Base-by-base conservation (phyloP, 2,329 filamentous ascomycete genomes). In the Colletotrichum sp. region DNA sequence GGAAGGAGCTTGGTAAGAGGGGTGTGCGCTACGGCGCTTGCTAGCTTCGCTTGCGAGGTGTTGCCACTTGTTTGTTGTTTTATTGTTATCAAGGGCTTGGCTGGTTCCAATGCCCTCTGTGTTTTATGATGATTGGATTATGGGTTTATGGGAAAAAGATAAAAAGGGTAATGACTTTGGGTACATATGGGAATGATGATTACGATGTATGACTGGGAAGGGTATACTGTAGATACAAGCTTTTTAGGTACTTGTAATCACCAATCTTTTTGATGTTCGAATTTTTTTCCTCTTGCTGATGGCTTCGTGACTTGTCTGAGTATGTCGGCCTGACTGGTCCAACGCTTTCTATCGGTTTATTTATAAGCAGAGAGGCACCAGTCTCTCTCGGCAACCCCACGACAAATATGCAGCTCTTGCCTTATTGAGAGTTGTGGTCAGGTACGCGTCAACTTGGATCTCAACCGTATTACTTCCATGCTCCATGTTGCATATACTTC, bases 1-100 rank as follows among this genome's bases (percentile, higher is more conserved):
- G 93, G 80, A 93, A 94, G 85, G 94, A 96, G 86, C 87, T 93
- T 68, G 93, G 92, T 7, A 92, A 91, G 87, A 87, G 92, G 72
- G 92, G 92, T 18, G 91, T 93, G 0, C 0, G 39, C 0, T 43
- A 43, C 39, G 39, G 39, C 0, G 39, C 39, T 1, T 43, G 39
- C 39, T 43, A 43, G 80, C n/a, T n/a, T n/a, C n/a, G n/a, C n/a
- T n/a, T n/a, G n/a, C n/a, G n/a, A n/a, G n/a, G n/a, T n/a, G n/a
- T n/a, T n/a, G n/a, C n/a, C n/a, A n/a, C n/a, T n/a, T n/a, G 28
- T 61, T n/a, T n/a, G 9, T 13, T 30, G 16, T 15, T n/a, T 61
- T 60, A 36, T 36, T 36, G 34, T 30, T 61, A 9, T 15, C 10
- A 5, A 6, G 26, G 12, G 59, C 2, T 21, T 61, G 59, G 73